A percentile compares a stretch with the other conserved stretches of the same genome.
Evolutionary conservation across 179 eudicot species (phyloP).

Genomic region (Actinidia arguta): DNA sequence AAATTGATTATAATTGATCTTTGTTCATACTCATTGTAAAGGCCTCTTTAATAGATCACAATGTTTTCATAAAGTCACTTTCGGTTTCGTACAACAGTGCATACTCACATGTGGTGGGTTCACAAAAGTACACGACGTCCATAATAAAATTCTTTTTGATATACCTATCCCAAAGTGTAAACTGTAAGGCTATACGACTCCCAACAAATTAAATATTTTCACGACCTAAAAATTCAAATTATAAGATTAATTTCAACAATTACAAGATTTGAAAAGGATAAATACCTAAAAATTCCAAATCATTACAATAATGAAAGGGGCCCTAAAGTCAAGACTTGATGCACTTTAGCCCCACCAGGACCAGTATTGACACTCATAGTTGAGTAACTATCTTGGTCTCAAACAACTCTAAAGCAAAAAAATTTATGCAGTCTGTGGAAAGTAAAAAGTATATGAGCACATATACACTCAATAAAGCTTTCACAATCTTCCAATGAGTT

Average conservation of each 20-base stretch:
- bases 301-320: neutral
- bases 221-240: no score
- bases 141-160: no score
- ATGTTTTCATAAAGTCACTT: constrained; percentile 5
- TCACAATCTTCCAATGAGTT: neutral
- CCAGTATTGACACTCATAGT: neutral
- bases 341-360: neutral
- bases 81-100: no score
- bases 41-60: neutral
- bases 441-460: neutral
- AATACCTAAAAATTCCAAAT: no score
- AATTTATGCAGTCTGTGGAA: neutral
- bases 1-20: neutral
- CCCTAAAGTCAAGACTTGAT: neutral
- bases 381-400: neutral
- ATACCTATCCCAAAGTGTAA: no score
- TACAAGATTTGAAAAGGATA: no score
- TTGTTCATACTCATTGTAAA: neutral
- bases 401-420: neutral
- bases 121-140: no score
- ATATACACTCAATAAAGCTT: neutral
- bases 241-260: no score
- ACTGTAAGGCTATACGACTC: no score
- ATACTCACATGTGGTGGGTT: no score
- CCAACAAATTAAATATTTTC: no score